Evolutionary conservation across 495 filamentous ascomycete species (phyloP).

Genomic region (Jackrogersella multiformis): DNA sequence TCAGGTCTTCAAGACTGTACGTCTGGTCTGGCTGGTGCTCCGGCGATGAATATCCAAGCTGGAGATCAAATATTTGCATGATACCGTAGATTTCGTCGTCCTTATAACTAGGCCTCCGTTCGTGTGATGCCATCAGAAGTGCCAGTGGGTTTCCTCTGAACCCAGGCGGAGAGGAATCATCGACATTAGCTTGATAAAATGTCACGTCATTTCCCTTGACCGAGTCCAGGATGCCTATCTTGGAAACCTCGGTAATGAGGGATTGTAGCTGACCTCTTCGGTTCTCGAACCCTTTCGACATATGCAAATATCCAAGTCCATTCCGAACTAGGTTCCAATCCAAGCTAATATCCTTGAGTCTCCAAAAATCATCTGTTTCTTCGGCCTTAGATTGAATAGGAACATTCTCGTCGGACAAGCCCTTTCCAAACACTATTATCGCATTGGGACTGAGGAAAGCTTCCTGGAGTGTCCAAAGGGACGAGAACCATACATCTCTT

Average conservation of each 20-base stretch:
- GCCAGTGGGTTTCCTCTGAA: too few species aligned
- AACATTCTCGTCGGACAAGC: not conserved
- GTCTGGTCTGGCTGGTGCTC: not conserved
- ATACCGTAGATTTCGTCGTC: too few species aligned
- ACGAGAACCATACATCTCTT: not conserved
- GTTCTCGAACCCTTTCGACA: not conserved
- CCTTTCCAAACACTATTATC: not conserved
- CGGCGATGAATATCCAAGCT: too few species aligned
- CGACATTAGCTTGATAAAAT: not conserved
- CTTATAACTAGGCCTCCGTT: not conserved
- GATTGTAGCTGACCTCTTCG: not conserved
- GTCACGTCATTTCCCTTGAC: not conserved
- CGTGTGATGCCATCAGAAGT: not conserved
- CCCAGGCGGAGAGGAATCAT: too few species aligned
- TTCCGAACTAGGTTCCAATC: not conserved
- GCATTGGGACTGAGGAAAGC: not conserved
- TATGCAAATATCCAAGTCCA: not conserved
- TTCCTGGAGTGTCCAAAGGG: not conserved
- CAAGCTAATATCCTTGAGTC: not conserved
- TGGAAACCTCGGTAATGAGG: not conserved
- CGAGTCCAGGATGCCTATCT: not conserved
- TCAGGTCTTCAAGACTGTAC: not conserved
- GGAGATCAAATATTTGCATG: too few species aligned
- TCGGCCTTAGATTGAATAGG: not conserved
- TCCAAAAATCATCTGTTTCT: not conserved